Evolutionary conservation across 306 rosid species (phyloP).

Genomic region (Cyamopsis tetragonoloba): DNA sequence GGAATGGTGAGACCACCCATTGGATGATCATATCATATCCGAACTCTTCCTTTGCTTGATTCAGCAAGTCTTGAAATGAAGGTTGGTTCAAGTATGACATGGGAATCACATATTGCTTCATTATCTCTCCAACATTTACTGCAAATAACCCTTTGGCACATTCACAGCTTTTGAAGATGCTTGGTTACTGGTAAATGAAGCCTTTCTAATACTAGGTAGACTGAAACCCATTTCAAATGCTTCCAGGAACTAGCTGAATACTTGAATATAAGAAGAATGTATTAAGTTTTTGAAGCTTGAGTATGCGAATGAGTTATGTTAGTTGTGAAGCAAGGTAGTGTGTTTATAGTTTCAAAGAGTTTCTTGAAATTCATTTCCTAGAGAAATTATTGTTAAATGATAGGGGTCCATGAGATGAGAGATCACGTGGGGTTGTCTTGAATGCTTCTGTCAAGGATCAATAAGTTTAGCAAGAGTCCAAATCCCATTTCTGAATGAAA

Average conservation of each 20-base stretch:
- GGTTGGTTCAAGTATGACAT: constrained; percentile 14
- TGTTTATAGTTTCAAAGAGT: neutral
- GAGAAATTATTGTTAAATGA: neutral
- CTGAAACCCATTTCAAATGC: constrained; percentile 11
- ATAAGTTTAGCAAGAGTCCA: neutral
- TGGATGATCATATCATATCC: constrained; percentile 18
- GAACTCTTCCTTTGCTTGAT: constrained; percentile 5
- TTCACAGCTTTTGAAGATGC: neutral
- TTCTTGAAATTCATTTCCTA: neutral
- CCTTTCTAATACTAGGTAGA: constrained; percentile 1
- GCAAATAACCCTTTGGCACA: constrained; percentile 8
- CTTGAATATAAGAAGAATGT: neutral
- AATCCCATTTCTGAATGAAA: neutral
- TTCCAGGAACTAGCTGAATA: neutral
- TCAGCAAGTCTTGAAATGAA: constrained; percentile 8
- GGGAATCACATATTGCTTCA: neutral
- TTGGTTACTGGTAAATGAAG: neutral
- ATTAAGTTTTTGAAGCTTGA: neutral
- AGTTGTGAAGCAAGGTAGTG: neutral
- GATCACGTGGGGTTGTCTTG: constrained; percentile 21
- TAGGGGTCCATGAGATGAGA: neutral
- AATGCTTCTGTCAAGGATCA: neutral
- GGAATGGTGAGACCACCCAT: constrained; percentile 29
- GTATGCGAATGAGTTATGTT: constrained; percentile 3
- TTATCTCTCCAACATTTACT: neutral